phyloP scores from a whole-genome alignment of 305 asterid genomes.

The Plantago coronopus region DNA sequence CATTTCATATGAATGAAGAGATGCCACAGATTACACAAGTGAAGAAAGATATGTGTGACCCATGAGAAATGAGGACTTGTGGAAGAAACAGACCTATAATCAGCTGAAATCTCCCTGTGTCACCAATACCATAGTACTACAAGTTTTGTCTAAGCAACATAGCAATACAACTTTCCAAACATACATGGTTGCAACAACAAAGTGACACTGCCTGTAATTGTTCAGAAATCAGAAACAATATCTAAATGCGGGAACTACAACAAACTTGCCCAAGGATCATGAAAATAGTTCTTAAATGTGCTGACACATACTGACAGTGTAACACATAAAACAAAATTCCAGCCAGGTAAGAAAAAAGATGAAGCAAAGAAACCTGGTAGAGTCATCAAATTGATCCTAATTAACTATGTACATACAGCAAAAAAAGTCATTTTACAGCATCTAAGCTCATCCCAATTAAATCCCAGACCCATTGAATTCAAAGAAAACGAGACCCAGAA shows the following conservation, averaged over 20 bases:
- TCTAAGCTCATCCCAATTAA: constrained; percentile 3
- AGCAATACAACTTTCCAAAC: too few species aligned
- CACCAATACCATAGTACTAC: too few species aligned
- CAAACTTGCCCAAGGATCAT: neutral
- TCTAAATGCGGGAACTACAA: neutral
- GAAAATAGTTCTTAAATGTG: neutral
- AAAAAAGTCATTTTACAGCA: too few species aligned
- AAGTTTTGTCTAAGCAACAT: too few species aligned
- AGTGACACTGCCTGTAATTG: neutral
- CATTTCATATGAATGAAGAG: neutral
- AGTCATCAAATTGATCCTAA: too few species aligned
- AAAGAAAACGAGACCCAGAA: neutral
- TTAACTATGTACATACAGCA: too few species aligned
- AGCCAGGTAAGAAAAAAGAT: constrained; percentile 1
- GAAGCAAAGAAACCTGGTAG: neutral
- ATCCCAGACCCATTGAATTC: neutral
- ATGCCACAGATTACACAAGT: neutral
- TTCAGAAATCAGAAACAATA: neutral
- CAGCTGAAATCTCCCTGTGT: too few species aligned
- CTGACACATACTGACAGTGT: neutral
- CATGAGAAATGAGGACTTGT: neutral
- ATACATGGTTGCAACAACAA: neutral
- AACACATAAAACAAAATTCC: neutral
- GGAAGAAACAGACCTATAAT: too few species aligned
- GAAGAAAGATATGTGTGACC: neutral